phyloP scores from a whole-genome alignment of 352 stramenopile species.

The Blastocystis sp. region DNA sequence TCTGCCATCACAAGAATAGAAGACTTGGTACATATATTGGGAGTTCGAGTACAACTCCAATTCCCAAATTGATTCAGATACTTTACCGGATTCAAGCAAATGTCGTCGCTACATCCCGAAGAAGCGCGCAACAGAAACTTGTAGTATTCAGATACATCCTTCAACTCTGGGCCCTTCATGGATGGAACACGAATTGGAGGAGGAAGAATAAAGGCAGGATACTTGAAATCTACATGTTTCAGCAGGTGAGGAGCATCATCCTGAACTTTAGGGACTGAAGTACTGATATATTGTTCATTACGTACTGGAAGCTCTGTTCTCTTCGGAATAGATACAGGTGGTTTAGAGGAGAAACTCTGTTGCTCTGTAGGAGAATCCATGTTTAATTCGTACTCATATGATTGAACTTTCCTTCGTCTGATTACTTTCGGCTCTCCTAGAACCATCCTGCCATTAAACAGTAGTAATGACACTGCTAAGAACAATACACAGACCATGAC shows the following conservation, averaged over 20 bases:
- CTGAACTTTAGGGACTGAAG: no score
- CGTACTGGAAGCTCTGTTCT: no score
- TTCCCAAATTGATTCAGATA: conserved; percentile 8
- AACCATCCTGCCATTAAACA: no score
- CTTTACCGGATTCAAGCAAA: not conserved
- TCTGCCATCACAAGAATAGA: conserved; percentile 29
- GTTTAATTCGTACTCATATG: not conserved
- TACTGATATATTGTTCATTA: no score
- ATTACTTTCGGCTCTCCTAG: not conserved
- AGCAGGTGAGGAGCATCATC: not conserved
- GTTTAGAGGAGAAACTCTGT: not conserved
- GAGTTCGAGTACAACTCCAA: not conserved
- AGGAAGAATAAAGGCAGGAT: conserved; percentile 17
- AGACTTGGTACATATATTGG: not conserved
- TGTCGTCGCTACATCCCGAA: not conserved
- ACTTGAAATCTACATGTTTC: not conserved
- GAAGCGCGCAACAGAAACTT: not conserved
- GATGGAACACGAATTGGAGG: not conserved
- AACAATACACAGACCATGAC: no score
- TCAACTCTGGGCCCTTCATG: not conserved
- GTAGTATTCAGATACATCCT: not conserved
- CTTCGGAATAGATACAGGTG: no score
- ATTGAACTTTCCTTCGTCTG: not conserved
- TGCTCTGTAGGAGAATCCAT: not conserved
- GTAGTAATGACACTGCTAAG: no score